A percentile compares a stretch with the other conserved stretches of the same genome.
Conservation (phyloP, 164 flowering plant genomes). For the Sedum album region DNA sequence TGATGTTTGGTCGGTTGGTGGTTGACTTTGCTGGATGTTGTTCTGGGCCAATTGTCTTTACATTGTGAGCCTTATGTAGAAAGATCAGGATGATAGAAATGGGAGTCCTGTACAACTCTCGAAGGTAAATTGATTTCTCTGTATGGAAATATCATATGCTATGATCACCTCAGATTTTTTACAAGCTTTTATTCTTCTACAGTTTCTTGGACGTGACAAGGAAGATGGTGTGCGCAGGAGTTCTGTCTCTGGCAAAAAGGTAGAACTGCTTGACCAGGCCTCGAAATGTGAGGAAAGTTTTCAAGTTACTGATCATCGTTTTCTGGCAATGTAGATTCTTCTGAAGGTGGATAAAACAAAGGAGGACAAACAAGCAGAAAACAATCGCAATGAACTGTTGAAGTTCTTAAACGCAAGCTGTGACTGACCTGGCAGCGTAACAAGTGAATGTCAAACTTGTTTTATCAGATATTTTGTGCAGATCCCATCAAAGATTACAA, state of each 20-base stretch:
- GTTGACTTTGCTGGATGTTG: slow-evolving; percentile 53
- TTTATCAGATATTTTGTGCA: neutral
- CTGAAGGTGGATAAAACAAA: slow-evolving; percentile 91
- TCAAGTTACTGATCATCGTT: neutral
- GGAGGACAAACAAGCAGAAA: slow-evolving; percentile 89
- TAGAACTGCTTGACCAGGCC: slow-evolving; percentile 10
- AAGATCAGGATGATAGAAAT: slow-evolving; percentile 48
- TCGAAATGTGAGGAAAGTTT: too few species aligned
- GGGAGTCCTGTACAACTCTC: slow-evolving; percentile 94
- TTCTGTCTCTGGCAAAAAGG: slow-evolving; percentile 98
- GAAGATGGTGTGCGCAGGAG: slow-evolving; percentile 90
- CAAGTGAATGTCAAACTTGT: neutral
- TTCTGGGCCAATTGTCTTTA: slow-evolving; percentile 43
- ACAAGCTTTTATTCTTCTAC: slow-evolving; percentile 11
- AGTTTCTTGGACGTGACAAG: slow-evolving; percentile 87
- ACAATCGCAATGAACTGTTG: slow-evolving; percentile 72
- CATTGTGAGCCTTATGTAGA: slow-evolving; percentile 82
- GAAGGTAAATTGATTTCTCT: slow-evolving; percentile 40
- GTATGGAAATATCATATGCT: neutral
- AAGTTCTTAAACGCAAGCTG: slow-evolving; percentile 94
- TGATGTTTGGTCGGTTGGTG: slow-evolving; percentile 37
- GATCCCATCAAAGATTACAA: neutral
- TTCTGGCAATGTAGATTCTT: slow-evolving; percentile 41
- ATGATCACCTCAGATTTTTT: neutral
- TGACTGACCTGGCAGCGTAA: slow-evolving; percentile 36